Evolutionary conservation across 345 rosid genomes (phyloP).

Genomic region (Mallotus nudiflorus): DNA sequence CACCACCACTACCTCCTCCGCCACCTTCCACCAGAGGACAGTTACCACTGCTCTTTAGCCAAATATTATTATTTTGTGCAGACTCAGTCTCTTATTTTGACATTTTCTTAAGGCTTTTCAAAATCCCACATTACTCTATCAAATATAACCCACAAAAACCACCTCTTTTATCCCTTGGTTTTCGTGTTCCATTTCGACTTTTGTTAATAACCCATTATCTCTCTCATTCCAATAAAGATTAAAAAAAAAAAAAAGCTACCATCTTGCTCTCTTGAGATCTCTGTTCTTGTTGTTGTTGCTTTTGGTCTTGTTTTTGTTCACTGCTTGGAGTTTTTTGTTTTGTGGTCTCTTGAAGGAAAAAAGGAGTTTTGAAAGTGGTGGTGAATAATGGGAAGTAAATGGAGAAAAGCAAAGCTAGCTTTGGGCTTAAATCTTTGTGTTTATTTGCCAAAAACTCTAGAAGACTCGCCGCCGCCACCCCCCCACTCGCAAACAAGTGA

Average conservation of each 20-base stretch:
- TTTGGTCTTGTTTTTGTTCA: constrained; percentile 6
- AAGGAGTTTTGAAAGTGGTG: neutral
- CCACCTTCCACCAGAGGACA: neutral
- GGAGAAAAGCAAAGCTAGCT: constrained; percentile 38
- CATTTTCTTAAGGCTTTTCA: constrained; percentile 9
- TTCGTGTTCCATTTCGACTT: constrained; percentile 44
- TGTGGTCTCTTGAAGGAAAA: constrained; percentile 21
- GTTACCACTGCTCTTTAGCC: constrained; percentile 3
- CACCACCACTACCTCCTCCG: constrained; percentile 11
- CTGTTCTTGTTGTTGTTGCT: constrained; percentile 18
- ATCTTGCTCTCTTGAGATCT: constrained; percentile 31
- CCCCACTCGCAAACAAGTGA: constrained; percentile 30
- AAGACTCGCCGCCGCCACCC: constrained; percentile 16
- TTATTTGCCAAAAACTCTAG: constrained; percentile 30
- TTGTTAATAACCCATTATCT: constrained; percentile 39
- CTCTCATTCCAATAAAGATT: constrained; percentile 34
- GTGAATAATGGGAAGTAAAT: constrained; percentile 27
- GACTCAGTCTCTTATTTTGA: constrained; percentile 31
- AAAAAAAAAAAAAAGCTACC: constrained; percentile 11
- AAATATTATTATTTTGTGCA: constrained; percentile 5
- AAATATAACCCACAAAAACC: neutral
- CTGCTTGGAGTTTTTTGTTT: constrained; percentile 10
- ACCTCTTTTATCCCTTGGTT: constrained; percentile 40
- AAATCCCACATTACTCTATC: neutral
- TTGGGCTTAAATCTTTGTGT: constrained; percentile 32